Evolutionary conservation across 768 basidiomycete species (phyloP).

Genomic region (Pilatotrama ljubarskyi): DNA sequence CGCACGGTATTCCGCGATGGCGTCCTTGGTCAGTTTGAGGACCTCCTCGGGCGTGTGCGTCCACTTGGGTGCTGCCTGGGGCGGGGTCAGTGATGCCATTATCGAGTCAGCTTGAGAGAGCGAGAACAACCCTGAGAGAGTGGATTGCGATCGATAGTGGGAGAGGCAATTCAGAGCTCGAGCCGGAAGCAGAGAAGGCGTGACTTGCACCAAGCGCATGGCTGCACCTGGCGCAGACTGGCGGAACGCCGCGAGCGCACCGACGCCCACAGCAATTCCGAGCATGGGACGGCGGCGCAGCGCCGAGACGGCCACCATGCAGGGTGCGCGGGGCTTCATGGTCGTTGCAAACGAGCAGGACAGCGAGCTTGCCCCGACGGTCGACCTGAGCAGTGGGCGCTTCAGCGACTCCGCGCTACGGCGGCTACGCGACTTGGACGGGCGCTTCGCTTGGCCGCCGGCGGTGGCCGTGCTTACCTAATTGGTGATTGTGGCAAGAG

Average conservation of each 20-base stretch:
- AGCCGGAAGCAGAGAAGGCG: conserved; percentile 10
- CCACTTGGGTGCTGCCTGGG: conserved; percentile 68
- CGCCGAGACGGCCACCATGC: conserved; percentile 16
- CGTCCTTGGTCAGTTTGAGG: conserved; percentile 51
- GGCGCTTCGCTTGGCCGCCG: neutral
- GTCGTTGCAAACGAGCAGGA: conserved; percentile 6
- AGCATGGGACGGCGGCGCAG: conserved; percentile 15
- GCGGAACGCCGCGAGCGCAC: conserved; percentile 7
- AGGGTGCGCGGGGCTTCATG: conserved; percentile 16
- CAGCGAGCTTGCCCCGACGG: neutral
- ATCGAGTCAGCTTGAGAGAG: conserved; percentile 10
- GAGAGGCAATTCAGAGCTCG: conserved; percentile 3
- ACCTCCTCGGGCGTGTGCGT: conserved; percentile 65
- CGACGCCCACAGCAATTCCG: conserved; percentile 7
- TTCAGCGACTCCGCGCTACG: neutral
- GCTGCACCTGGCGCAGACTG: conserved; percentile 10
- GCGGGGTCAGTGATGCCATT: conserved; percentile 56
- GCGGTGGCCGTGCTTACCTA: neutral
- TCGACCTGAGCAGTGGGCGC: neutral
- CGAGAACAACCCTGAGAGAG: conserved; percentile 30
- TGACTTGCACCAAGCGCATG: conserved; percentile 19
- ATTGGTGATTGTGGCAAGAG: neutral
- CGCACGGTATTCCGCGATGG: conserved; percentile 56
- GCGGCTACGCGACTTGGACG: neutral
- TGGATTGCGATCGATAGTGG: conserved; percentile 29